Evolutionary conservation across 805 yeast genomes (phyloP), one percentile per base, ranked within the genome.

Genomic region (Kuraishia capsulata): DNA sequence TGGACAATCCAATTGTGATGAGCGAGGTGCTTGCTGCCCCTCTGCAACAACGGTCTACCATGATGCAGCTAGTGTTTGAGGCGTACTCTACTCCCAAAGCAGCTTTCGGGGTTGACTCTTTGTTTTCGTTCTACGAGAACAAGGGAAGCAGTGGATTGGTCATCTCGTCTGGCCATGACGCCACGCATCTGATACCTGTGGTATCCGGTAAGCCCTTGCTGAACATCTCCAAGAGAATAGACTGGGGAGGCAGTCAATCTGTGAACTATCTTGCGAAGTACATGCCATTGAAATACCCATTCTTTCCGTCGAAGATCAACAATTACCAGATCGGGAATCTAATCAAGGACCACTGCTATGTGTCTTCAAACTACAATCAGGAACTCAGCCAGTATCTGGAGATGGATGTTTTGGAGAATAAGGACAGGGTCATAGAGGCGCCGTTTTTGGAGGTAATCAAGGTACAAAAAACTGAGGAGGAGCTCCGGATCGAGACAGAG

Each of bases 161-260:
- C 2, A 70, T 92, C 34, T 81, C 85, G 8, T 66, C 87, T 5
- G 96, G 96, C 3, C 71, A 86, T 57, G 92, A 89, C 49, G 73
- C 85, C 39, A 82, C 95, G 0, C 80, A 79, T 52, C 59, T 92
- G 0, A 76, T 90, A 14, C 98, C 98, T 0, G 86, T 90, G 2
- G 45, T 85, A 2, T 54, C 73, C n/a, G 87, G 88, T 0, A 63
- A 64, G 39, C 89, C 94, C 0, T 46, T 78, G 2, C 56, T 86
- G 39, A 62, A 71, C 20, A 81, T 79, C 41, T 65, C 88, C 6
- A 88, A 87, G 51, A 67, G 97, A 51, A 75, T 92, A 29, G 87
- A 86, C 53, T 86, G 92, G 86, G 97, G 97, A 43, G 97, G 96
- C 9, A 73, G 75, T 44, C 83, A 75, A 33, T 71, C 89, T 1